A percentile compares a stretch with the other conserved stretches of the same genome.
These are phyloP conservation scores for Syncephalastrum contaminatum DNA, from an alignment of 371 early-diverging fungal genomes.

Conservation along the genomic window DNA sequence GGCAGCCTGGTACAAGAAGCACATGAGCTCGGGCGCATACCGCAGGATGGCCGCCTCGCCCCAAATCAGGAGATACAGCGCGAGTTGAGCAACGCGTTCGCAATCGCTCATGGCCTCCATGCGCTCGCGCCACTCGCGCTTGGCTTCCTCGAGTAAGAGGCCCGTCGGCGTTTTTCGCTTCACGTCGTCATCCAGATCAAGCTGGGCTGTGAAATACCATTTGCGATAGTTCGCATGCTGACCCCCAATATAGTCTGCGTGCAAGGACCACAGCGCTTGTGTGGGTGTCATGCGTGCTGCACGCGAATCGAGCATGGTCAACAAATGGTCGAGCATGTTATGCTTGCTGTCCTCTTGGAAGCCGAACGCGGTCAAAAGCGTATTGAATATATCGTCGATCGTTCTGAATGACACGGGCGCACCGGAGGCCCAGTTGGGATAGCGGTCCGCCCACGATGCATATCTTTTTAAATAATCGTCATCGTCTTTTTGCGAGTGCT, in stretches of 20 bases:
- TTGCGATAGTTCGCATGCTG: slow-evolving; percentile 83
- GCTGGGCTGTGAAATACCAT: slow-evolving; percentile 84
- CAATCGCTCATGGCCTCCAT: slow-evolving; percentile 73
- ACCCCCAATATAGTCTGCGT: slow-evolving; percentile 89
- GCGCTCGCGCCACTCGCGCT: slow-evolving; percentile 69
- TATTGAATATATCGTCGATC: slow-evolving; percentile 24
- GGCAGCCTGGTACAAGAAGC: slow-evolving; percentile 81
- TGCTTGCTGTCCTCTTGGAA: slow-evolving; percentile 81
- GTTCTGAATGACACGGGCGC: slow-evolving; percentile 11
- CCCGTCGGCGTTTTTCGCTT: slow-evolving; percentile 28
- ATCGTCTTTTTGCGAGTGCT: no score
- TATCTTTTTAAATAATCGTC: no score
- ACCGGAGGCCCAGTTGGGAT: slow-evolving; percentile 31
- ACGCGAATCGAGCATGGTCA: slow-evolving; percentile 84
- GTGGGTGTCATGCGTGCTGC: slow-evolving; percentile 76
- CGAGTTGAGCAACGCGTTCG: slow-evolving; percentile 71
- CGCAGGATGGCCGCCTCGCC: slow-evolving; percentile 84
- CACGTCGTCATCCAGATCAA: slow-evolving; percentile 59
- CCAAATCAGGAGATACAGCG: slow-evolving; percentile 83
- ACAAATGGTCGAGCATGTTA: slow-evolving; percentile 76
- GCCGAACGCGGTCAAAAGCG: slow-evolving; percentile 56
- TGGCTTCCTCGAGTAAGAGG: slow-evolving; percentile 52
- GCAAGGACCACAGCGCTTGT: slow-evolving; percentile 74
- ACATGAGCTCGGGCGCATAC: slow-evolving; percentile 78
- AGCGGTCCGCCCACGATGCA: background rate